A percentile compares a stretch with the other conserved stretches of the same genome.
Evolutionary conservation across 208 protist species (phyloP).

Genomic region (Zelonia costaricensis): DNA sequence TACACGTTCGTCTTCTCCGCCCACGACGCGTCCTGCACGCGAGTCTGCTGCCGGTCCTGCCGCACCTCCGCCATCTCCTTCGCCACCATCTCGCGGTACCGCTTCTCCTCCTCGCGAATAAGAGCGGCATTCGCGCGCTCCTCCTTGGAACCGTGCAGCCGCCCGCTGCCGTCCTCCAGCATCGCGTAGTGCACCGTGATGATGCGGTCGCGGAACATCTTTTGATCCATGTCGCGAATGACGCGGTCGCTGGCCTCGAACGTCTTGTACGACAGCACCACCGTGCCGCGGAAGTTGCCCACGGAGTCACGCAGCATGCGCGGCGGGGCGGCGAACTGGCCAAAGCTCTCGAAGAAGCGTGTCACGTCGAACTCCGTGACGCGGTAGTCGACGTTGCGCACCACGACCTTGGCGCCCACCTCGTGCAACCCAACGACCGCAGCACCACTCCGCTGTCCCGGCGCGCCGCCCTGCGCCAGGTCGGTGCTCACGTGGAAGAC

Average conservation of each 20-base stretch:
- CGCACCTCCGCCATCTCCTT: slow-evolving; percentile 45
- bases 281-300: slow-evolving; percentile 76
- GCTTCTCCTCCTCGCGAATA: slow-evolving; percentile 66
- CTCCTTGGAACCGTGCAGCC: slow-evolving; percentile 67
- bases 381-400: slow-evolving; percentile 70
- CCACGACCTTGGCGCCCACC: slow-evolving; percentile 82
- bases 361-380: slow-evolving; percentile 82
- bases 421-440: slow-evolving; percentile 66
- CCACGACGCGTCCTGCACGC: slow-evolving; percentile 66
- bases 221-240: slow-evolving; percentile 74
- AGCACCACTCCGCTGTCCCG: slow-evolving; percentile 6
- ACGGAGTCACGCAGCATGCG: slow-evolving; percentile 78
- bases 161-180: slow-evolving; percentile 83
- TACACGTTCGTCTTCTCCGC: slow-evolving; percentile 44
- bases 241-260: slow-evolving; percentile 72
- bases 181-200: slow-evolving; percentile 80
- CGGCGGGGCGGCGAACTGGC: slow-evolving; percentile 76
- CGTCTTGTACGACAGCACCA: slow-evolving; percentile 79
- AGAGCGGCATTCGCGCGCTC: slow-evolving; percentile 80
- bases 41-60: slow-evolving; percentile 37
- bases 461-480: slow-evolving; percentile 26
- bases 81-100: slow-evolving; percentile 62
- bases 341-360: slow-evolving; percentile 80
- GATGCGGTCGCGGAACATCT: slow-evolving; percentile 60
- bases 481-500: slow-evolving; percentile 71